phyloP scores from a whole-genome alignment of 371 early-diverging fungal genomes.

The Syncephalastrum sp. region DNA sequence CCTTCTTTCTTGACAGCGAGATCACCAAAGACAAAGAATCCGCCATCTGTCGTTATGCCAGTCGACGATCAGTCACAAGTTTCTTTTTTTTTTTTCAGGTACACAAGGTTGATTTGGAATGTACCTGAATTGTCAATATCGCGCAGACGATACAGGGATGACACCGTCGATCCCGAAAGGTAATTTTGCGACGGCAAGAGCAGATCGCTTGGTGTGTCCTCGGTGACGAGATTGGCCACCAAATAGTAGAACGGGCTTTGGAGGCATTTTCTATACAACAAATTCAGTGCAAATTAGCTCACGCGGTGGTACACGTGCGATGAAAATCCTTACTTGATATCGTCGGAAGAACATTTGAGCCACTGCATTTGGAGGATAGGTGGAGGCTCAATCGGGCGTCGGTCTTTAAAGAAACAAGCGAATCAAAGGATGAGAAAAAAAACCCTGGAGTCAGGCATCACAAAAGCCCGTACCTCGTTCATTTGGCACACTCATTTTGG shows the following conservation, averaged over 20 bases:
- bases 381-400: slow-evolving; percentile 49
- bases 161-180: slow-evolving; percentile 45
- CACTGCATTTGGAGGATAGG: slow-evolving; percentile 44
- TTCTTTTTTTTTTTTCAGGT: neutral
- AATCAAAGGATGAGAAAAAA: neutral
- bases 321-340: slow-evolving; percentile 32
- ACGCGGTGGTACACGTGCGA: neutral
- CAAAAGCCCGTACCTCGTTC: slow-evolving; percentile 35
- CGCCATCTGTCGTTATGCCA: slow-evolving; percentile 60
- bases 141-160: slow-evolving; percentile 43
- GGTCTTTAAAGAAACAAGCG: slow-evolving; percentile 17
- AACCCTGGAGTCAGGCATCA: neutral
- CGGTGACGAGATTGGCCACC: slow-evolving; percentile 35
- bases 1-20: slow-evolving; percentile 90
- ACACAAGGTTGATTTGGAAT: neutral
- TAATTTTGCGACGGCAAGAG: slow-evolving; percentile 26
- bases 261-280: slow-evolving; percentile 37
- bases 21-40: slow-evolving; percentile 96
- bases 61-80: neutral
- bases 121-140: slow-evolving; percentile 46
- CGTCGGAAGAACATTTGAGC: slow-evolving; percentile 29
- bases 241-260: slow-evolving; percentile 51
- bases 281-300: neutral
- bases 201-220: slow-evolving; percentile 13
- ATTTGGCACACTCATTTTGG: slow-evolving; percentile 32